Base-by-base conservation (phyloP, 768 basidiomycete genomes). In the Leccinum incarnatum region DNA sequence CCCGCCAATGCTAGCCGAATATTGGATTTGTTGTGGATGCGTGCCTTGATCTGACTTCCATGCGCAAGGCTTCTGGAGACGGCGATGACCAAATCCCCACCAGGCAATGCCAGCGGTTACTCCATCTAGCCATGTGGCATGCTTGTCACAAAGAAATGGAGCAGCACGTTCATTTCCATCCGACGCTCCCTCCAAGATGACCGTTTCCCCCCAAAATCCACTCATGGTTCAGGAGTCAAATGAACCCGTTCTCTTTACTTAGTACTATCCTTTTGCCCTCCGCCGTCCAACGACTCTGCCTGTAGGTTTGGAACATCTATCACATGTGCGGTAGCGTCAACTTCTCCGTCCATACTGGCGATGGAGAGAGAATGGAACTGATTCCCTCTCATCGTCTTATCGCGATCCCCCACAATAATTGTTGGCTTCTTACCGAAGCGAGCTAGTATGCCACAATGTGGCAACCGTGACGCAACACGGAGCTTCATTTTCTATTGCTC, bases 11-110 rank as follows among this genome's bases (percentile, higher is more conserved):
- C 34, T 30, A 23, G 23, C n/a, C 9, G 10, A 17, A 7, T 47
- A 30, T 19, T 23, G n/a, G n/a, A 23, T 40, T 50, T 8, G 9
- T 47, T 11, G 25, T 46, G 10, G 19, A n/a, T 11, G 5, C 2
- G 15, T 36, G 29, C 29, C 54, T 34, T n/a, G 37, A 36, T 1
- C 61, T 46, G 54, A 53, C 36, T 51, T 63, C 51, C 61, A 34
- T n/a, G 9, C 50, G 11, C 11, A 32, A 49, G 32, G 23, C 2
- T 21, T 2, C 42, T 56, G 23, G 4, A 4, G 17, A 34, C 6
- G 34, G 19, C 2, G 36, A 23, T 42, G 9, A 30, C 51, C 25
- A 30, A 42, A 2, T 47, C 12, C 23, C 17, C 17, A 53, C 14
- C n/a, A 14, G 40, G 15, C 23, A 19, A 21, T n/a, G 17, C 17